Conservation (phyloP, 192 early-diverging fungal genomes). For the Coemansia sp. region DNA sequence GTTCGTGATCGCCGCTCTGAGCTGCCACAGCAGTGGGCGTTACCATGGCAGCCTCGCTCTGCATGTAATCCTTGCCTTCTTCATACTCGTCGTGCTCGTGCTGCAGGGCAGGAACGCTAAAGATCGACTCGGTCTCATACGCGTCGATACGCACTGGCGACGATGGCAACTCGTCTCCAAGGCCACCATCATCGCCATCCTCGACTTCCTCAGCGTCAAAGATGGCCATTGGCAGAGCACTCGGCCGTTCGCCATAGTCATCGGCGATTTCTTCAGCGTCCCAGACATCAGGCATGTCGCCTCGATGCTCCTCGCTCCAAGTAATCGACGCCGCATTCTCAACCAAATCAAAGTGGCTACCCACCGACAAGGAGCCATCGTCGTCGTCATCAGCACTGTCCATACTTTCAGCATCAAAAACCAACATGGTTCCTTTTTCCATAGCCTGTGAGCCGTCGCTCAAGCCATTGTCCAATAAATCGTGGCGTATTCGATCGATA, state of each 20-base stretch:
- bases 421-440: neutral
- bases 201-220: constrained; percentile 13
- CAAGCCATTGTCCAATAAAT: neutral
- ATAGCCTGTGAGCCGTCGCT: neutral
- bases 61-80: neutral
- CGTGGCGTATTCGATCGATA: neutral
- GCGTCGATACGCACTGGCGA: constrained; percentile 32
- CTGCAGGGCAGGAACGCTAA: neutral
- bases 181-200: neutral
- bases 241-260: neutral
- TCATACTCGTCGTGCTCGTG: constrained; percentile 1
- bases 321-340: constrained; percentile 30
- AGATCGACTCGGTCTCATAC: constrained; percentile 33
- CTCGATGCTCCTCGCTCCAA: neutral
- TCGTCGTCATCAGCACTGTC: constrained; percentile 7
- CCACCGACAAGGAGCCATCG: neutral
- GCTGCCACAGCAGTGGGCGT: neutral
- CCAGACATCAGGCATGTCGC: constrained; percentile 5
- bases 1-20: neutral
- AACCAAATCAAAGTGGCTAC: constrained; percentile 31
- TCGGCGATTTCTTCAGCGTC: constrained; percentile 31
- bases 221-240: neutral
- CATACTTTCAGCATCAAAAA: constrained; percentile 34
- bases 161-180: neutral
- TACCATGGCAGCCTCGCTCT: neutral